Conservation (phyloP, 2,329 filamentous ascomycete species). For the Piedraia hortae region DNA sequence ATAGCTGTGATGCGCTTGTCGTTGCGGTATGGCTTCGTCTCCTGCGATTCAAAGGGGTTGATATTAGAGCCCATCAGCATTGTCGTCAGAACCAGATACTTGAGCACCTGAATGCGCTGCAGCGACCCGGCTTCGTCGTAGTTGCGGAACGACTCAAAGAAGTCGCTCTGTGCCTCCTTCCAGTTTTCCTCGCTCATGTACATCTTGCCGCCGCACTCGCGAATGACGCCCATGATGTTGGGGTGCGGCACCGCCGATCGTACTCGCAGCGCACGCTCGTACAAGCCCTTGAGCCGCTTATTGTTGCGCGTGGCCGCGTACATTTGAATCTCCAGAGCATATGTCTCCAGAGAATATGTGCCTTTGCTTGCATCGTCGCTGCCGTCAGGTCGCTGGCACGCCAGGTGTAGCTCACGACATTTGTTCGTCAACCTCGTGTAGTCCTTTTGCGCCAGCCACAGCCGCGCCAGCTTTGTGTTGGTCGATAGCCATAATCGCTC, state of each 20-base stretch:
- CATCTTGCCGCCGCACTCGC: conserved; percentile 98
- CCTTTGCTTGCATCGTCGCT: conserved; percentile 82
- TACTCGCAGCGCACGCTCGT: conserved; percentile 72
- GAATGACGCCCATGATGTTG: conserved; percentile 97
- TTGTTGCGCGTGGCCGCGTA: conserved; percentile 91
- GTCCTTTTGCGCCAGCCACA: conserved; percentile 77
- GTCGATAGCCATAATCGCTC: conserved; percentile 94
- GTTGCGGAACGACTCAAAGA: conserved; percentile 95
- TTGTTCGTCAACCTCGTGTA: conserved; percentile 59
- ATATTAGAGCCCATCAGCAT: conserved; percentile 98
- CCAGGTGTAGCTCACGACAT: conserved; percentile 62
- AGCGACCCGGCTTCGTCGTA: conserved; percentile 94
- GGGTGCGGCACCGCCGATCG: conserved; percentile 94
- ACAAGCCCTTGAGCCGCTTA: conserved; percentile 80
- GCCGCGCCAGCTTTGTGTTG: conserved; percentile 80
- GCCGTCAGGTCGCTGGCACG: conserved; percentile 69
- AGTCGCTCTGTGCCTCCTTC: conserved; percentile 89
- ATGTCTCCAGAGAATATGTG: conserved; percentile 85
- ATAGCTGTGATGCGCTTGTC: conserved; percentile 88
- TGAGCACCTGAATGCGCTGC: conserved; percentile 87
- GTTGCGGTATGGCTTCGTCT: conserved; percentile 93
- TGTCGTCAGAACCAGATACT: conserved; percentile 83
- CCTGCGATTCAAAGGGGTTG: conserved; percentile 95
- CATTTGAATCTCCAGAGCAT: conserved; percentile 96
- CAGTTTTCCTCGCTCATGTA: conserved; percentile 99